phyloP scores from a whole-genome alignment of 805 yeast genomes.

The Sporopachydermia quercuum region DNA sequence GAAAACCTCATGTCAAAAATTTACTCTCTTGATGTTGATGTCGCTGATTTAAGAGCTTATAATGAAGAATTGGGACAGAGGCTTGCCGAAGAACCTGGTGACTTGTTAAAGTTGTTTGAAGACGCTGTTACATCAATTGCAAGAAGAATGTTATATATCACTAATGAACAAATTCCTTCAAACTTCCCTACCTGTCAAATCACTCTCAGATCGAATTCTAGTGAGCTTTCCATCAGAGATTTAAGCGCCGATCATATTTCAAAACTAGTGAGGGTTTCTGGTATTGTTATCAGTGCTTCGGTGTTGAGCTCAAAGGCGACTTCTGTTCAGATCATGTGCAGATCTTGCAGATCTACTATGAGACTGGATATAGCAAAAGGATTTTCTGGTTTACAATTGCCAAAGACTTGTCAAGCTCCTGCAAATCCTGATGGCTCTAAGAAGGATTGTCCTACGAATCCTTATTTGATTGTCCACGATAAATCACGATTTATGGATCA shows the following conservation, averaged over 20 bases:
- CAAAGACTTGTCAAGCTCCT: constrained; percentile 48
- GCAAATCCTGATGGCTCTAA: constrained; percentile 28
- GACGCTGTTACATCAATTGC: constrained; percentile 77
- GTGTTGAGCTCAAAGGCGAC: constrained; percentile 83
- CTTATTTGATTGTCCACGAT: constrained; percentile 87
- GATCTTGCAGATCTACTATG: constrained; percentile 73
- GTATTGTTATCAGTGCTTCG: constrained; percentile 84
- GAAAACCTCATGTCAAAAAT: constrained; percentile 71
- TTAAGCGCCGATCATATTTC: constrained; percentile 80
- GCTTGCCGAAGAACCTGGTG: constrained; percentile 75
- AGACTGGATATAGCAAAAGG: constrained; percentile 47
- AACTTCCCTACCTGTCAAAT: constrained; percentile 75
- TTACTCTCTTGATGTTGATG: constrained; percentile 57
- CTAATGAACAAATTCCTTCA: constrained; percentile 29
- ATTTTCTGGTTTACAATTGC: constrained; percentile 56
- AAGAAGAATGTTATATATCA: constrained; percentile 31
- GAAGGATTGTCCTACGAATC: constrained; percentile 76
- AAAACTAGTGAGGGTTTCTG: constrained; percentile 79
- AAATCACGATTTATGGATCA: constrained; percentile 90
- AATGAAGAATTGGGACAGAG: constrained; percentile 81
- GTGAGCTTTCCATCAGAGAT: constrained; percentile 60
- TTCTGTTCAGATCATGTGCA: constrained; percentile 68
- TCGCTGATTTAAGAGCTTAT: constrained; percentile 75
- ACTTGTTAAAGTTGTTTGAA: constrained; percentile 76
- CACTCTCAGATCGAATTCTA: constrained; percentile 58